Evolutionary conservation across 805 yeast genomes (phyloP).

Genomic region (Torulaspora delbrueckii): DNA sequence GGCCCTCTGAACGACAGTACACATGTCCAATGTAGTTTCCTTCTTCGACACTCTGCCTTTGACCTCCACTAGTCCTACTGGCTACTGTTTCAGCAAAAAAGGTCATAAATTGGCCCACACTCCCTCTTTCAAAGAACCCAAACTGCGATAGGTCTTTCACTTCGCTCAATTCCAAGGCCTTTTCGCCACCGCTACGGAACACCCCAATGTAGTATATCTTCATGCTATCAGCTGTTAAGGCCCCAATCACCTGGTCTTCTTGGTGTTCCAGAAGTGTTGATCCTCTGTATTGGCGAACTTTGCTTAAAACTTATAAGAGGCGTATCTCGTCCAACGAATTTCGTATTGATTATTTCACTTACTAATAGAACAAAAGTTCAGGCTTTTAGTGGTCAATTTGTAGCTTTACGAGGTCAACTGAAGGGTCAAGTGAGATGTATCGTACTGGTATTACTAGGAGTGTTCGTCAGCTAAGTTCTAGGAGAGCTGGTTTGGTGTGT

Average conservation of each 20-base stretch:
- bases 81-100: constrained; percentile 90
- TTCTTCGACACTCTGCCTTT: constrained; percentile 92
- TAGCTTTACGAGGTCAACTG: not conserved
- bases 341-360: not conserved
- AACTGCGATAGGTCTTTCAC: constrained; percentile 82
- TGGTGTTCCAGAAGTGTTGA: not conserved
- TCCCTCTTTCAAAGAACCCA: constrained; percentile 78
- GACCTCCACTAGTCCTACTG: constrained; percentile 80
- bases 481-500: constrained; percentile 1
- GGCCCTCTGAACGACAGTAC: constrained; percentile 82
- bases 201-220: constrained; percentile 89
- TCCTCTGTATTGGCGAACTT: not conserved
- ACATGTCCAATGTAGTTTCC: constrained; percentile 89
- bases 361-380: not conserved
- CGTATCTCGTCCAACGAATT: constrained; percentile 3
- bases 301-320: not conserved
- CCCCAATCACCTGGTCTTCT: not conserved
- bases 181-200: constrained; percentile 54
- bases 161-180: constrained; percentile 69
- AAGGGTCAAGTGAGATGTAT: constrained; percentile 2
- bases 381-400: not conserved
- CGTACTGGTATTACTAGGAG: constrained; percentile 5
- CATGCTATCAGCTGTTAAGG: constrained; percentile 42
- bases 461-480: not conserved
- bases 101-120: constrained; percentile 89